Evolutionary conservation across 768 basidiomycete species (phyloP).

Genomic region (Suillus placidus): DNA sequence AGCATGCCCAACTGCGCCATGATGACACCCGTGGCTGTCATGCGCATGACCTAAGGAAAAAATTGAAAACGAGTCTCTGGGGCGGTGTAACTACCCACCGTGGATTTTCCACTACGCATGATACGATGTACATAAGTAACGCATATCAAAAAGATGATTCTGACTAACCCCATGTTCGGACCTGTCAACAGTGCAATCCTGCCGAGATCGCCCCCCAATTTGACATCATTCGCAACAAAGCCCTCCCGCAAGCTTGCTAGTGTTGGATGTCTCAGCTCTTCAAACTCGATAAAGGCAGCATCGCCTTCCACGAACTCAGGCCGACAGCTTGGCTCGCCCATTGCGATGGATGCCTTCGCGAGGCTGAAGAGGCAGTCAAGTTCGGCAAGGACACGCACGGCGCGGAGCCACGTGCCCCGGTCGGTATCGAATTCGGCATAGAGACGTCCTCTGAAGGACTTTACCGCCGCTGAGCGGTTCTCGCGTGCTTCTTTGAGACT

Average conservation of each 20-base stretch:
- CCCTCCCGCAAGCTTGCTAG: conserved; percentile 65
- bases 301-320: conserved; percentile 86
- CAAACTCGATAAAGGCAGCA: conserved; percentile 82
- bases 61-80: background rate
- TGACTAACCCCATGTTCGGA: conserved; percentile 83
- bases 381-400: conserved; percentile 85
- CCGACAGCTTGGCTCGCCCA: conserved; percentile 93
- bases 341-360: conserved; percentile 83
- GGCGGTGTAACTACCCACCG: conserved; percentile 41
- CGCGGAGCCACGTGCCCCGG: conserved; percentile 79
- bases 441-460: conserved; percentile 78
- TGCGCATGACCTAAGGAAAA: conserved; percentile 72
- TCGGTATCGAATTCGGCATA: conserved; percentile 84
- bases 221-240: conserved; percentile 94
- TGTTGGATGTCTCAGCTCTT: conserved; percentile 88
- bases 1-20: conserved; percentile 97
- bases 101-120: conserved; percentile 71
- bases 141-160: background rate
- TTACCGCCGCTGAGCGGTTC: conserved; percentile 76
- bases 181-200: conserved; percentile 87
- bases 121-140: background rate
- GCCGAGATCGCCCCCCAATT: conserved; percentile 74
- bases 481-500: conserved; percentile 93
- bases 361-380: conserved; percentile 95
- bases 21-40: conserved; percentile 93